Evolutionary conservation across 257 asterid species (phyloP), one percentile per base, ranked within the genome.

Genomic region (Gentiana straminea): DNA sequence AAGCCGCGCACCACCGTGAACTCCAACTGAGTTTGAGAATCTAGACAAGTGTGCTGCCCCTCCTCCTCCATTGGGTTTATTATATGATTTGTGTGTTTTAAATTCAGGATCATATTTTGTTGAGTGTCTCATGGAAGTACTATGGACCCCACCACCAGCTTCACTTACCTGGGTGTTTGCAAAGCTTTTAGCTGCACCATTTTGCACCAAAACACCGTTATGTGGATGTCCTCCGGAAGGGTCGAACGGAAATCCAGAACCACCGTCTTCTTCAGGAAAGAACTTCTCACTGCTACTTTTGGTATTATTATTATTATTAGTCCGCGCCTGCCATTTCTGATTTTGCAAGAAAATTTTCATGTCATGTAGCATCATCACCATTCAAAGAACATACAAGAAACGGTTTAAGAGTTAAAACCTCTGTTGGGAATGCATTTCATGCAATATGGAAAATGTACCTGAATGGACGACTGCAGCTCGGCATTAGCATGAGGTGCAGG

Each of bases 1-100:
- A 35, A 81, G 82, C 34, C 74, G 79, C 12, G 97, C 77, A 68
- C 75, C 63, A 56, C 86, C 80, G 39, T 72, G 69, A 57, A 80
- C 72, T 12, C 86, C 91, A 57, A 85, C 83, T 5, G 95, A 89
- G 47, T 79, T 89, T 38, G 97, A 85, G 73, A 85, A 89, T 67
- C 79, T 71, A 54, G 95, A 77, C 71, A 85, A 59, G 10, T 78
- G 77, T 1, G 83, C 84, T 2, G 79, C 82, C 37, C 81, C 60
- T 44, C 68, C 83, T 39, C 82, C 61, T 46, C 68, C 83, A 47
- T 71, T 81, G 44, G 79, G 71, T 70, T 71, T 76, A 24, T 24
- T 24, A 55, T 53, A 73, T 38, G 88, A 81, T 66, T 75, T 77
- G 58, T 79, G 84, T 13, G 76, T 62, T 58, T 74, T 73, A 6